A percentile compares a stretch with the other conserved stretches of the same genome.
phyloP scores from a whole-genome alignment of 2,329 filamentous ascomycete genomes.

The Cercospora sp. region DNA sequence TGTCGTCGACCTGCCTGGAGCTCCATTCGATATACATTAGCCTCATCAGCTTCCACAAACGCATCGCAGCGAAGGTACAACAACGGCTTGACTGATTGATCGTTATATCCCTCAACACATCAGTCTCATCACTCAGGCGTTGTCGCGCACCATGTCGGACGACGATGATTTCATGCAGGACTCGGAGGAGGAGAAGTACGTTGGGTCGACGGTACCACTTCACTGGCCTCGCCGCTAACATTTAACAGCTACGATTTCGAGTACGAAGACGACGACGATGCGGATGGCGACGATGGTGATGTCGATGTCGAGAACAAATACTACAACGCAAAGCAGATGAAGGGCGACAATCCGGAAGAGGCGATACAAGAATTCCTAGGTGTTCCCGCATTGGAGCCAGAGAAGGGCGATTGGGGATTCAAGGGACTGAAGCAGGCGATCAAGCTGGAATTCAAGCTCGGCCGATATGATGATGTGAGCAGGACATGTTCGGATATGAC shows the following conservation, averaged over 20 bases:
- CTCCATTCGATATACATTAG: background rate
- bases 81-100: background rate
- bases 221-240: background rate
- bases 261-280: conserved; percentile 90
- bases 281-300: conserved; percentile 83
- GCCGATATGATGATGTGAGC: conserved; percentile 75
- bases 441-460: conserved; percentile 92
- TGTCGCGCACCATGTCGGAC: conserved; percentile 65
- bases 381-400: conserved; percentile 77
- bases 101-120: background rate
- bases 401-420: conserved; percentile 98
- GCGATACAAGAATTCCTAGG: conserved; percentile 92
- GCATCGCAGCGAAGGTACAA: conserved; percentile 8
- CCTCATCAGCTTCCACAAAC: background rate
- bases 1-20: conserved; percentile 4
- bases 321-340: conserved; percentile 98
- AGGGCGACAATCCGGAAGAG: conserved; percentile 79
- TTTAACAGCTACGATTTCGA: conserved; percentile 81
- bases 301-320: conserved; percentile 99
- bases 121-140: background rate
- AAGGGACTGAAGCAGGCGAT: conserved; percentile 98
- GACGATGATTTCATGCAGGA: conserved; percentile 94
- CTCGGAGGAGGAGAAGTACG: conserved; percentile 81
- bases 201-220: conserved; percentile 18
- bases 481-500: conserved; percentile 1